Evolutionary conservation across 495 filamentous ascomycete genomes (phyloP), one percentile per base, ranked within the genome.

Genomic region (Letharia lupina): DNA sequence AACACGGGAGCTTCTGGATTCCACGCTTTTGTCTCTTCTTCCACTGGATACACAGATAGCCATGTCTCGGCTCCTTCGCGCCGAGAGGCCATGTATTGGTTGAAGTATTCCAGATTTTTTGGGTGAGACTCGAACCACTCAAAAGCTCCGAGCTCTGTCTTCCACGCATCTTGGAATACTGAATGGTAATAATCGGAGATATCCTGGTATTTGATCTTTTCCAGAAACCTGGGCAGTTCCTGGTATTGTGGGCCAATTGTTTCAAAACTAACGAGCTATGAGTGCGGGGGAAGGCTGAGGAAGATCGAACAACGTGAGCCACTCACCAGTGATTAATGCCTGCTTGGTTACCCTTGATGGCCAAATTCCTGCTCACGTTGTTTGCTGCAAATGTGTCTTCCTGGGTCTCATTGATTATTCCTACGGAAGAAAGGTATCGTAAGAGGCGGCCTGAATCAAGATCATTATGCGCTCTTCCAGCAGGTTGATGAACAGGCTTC

Each of bases 341-440:
- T 3, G 67, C 78, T 12, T 77, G 71, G 40, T 71, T 70, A 4
- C 68, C 68, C 0, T 62, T 47, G 20, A 70, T 69, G 10, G 76
- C 70, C 10, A 82, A 63, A 31, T 70, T 69, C 11, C 69, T 60
- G 57, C 79, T 81, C 5, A 75, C 48, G 0, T 65, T 71, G 50
- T 69, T 79, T 6, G 77, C 75, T 0, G 61, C 60, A 56, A 75
- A 84, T 16, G 67, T 35, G 52, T 80, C 74, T 12, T 66, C 33
- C 10, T 65, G 72, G 1, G 68, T 68, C 68, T 83, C 78, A n/a
- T 69, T 66, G 57, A 83, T 71, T 18, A 74, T 66, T 35, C 68
- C 63, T 48, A 71, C 72, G 10, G 79, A 75, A 5, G 76, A 76
- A n/a, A 81, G 67, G 69, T 78, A 80, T 13, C 81, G 76, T 28